A percentile compares a stretch with the other conserved stretches of the same genome.
phyloP scores from a whole-genome alignment of 2,329 filamentous ascomycete genomes.

The Chaetomium strumarium region DNA sequence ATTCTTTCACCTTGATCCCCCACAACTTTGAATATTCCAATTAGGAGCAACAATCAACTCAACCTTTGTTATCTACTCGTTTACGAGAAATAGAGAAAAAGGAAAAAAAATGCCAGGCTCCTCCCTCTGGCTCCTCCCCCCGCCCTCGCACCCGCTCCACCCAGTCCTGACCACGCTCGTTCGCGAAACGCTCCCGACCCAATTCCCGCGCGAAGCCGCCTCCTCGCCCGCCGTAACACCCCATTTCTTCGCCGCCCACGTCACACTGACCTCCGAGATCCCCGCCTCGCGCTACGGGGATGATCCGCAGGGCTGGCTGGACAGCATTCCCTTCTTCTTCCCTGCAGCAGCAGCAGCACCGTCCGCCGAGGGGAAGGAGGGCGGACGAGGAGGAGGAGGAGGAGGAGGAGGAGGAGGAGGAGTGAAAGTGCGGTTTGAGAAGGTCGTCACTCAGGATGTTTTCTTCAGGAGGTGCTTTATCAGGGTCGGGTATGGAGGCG shows the following conservation, averaged over 20 bases:
- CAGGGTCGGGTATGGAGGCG: slow-evolving; percentile 22
- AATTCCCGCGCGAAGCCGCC: slow-evolving; percentile 23
- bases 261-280: slow-evolving; percentile 30
- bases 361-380: not conserved
- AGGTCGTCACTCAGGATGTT: slow-evolving; percentile 25
- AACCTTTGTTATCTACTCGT: not conserved
- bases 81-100: not conserved
- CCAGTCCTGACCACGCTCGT: slow-evolving; percentile 23
- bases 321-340: slow-evolving; percentile 21
- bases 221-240: slow-evolving; percentile 13
- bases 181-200: slow-evolving; percentile 21
- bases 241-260: slow-evolving; percentile 26
- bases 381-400: not conserved
- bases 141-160: slow-evolving; percentile 23
- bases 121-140: slow-evolving; percentile 31
- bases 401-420: not conserved
- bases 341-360: not conserved
- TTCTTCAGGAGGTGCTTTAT: slow-evolving; percentile 30
- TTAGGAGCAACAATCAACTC: not conserved
- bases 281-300: slow-evolving; percentile 21
- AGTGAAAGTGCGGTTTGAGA: slow-evolving; percentile 22
- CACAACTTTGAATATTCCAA: not conserved
- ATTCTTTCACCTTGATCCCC: too few species aligned
- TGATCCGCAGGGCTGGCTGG: slow-evolving; percentile 28
- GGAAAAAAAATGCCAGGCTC: slow-evolving; percentile 28